phyloP scores from a whole-genome alignment of 106 monocot genomes.

The Dioscorea alata region DNA sequence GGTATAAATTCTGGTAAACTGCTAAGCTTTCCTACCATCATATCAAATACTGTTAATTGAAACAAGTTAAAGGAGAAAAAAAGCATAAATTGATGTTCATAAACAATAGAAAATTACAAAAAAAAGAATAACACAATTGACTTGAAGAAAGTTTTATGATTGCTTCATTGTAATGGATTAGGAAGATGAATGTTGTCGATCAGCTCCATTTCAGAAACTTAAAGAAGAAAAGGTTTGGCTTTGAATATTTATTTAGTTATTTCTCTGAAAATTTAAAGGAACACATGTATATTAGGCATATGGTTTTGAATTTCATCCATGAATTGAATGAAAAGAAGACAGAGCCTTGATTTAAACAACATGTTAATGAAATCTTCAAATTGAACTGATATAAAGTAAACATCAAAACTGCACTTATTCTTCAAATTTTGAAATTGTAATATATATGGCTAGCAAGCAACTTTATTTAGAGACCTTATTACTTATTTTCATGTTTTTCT shows the following conservation, averaged over 20 bases:
- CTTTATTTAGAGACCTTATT: no score
- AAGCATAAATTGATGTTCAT: neutral
- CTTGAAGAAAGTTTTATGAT: neutral
- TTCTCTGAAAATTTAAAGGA: neutral
- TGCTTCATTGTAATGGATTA: no score
- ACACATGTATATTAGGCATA: neutral
- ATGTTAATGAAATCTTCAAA: no score
- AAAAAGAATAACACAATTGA: neutral
- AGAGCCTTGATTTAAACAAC: no score
- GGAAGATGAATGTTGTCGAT: no score
- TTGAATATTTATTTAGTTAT: neutral
- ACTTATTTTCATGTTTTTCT: no score
- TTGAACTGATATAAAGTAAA: no score
- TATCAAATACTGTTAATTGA: neutral
- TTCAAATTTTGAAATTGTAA: no score
- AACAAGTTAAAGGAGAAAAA: no score
- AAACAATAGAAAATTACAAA: neutral
- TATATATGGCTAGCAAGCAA: no score
- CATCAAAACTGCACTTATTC: no score
- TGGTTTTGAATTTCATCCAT: constrained; percentile 4
- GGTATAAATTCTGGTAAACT: constrained; percentile 17
- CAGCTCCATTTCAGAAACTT: neutral
- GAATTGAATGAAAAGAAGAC: neutral
- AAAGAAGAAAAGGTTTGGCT: neutral
- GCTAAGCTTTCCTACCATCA: constrained; percentile 34